A percentile compares a stretch with the other conserved stretches of the same genome.
phyloP scores from a whole-genome alignment of 345 rosid genomes.

The Populus davidiana region DNA sequence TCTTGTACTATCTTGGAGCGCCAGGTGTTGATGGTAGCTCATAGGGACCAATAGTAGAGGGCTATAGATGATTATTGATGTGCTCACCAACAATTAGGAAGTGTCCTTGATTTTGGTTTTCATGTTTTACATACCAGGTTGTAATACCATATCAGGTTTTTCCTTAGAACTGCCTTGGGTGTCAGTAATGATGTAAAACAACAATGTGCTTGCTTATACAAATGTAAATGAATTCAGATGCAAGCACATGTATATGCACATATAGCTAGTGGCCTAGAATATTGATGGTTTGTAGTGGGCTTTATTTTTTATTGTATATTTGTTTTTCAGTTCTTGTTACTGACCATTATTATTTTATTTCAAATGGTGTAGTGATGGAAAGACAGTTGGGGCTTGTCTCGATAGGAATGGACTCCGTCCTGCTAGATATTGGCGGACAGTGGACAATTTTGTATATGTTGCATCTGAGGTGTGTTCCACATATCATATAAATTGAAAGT shows the following conservation, averaged over 20 bases:
- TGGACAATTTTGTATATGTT: slow-evolving; percentile 90
- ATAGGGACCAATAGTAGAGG: background rate
- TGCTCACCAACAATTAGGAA: background rate
- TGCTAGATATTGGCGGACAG: slow-evolving; percentile 95
- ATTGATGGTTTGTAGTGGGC: background rate
- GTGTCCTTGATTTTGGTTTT: background rate
- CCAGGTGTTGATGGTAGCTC: background rate
- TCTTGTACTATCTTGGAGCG: background rate
- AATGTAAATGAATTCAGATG: background rate
- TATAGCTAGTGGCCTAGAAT: background rate
- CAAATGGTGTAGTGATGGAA: slow-evolving; percentile 80
- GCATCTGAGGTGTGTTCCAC: slow-evolving; percentile 83
- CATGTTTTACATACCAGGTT: background rate
- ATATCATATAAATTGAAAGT: slow-evolving; percentile 11
- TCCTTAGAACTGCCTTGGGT: background rate
- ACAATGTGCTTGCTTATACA: background rate
- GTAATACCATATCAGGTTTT: background rate
- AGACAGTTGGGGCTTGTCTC: slow-evolving; percentile 97
- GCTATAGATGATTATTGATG: background rate
- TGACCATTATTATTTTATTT: slow-evolving; percentile 39
- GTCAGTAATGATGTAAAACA: background rate
- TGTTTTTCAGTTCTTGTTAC: slow-evolving; percentile 22
- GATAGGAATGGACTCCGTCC: slow-evolving; percentile 99
- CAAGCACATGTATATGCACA: background rate
- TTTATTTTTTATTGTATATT: slow-evolving; percentile 7